These are phyloP conservation scores for Aspergillus melleus DNA, from an alignment of 2,329 filamentous ascomycete species.

Conservation along the genomic window DNA sequence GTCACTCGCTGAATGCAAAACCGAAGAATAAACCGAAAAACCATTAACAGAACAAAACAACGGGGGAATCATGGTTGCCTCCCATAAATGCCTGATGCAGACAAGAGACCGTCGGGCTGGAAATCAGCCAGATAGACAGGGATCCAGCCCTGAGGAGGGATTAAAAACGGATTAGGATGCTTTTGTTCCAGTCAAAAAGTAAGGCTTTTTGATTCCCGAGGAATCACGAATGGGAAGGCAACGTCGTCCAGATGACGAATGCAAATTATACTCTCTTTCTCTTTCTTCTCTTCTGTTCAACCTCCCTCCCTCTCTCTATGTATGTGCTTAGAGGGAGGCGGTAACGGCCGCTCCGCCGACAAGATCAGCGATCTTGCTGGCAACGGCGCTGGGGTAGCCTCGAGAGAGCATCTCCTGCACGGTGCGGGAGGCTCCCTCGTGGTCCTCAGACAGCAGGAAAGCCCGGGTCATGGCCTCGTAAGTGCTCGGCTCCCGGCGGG, in stretches of 20 bases:
- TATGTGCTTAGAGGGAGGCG: slow-evolving; percentile 23
- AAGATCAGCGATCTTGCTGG: slow-evolving; percentile 89
- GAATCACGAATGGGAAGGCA: slow-evolving; percentile 11
- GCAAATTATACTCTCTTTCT: background rate
- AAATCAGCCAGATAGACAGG: slow-evolving; percentile 27
- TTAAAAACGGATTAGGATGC: slow-evolving; percentile 18
- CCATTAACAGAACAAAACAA: slow-evolving; percentile 14
- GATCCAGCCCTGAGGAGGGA: slow-evolving; percentile 36
- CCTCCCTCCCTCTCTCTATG: background rate
- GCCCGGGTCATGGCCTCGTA: slow-evolving; percentile 98
- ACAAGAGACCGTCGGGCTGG: slow-evolving; percentile 23
- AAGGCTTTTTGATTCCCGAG: background rate
- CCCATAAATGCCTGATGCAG: slow-evolving; percentile 22
- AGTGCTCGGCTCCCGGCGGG: slow-evolving; percentile 90
- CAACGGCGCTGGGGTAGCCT: slow-evolving; percentile 87
- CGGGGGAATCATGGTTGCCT: slow-evolving; percentile 20
- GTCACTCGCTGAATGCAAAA: slow-evolving; percentile 25
- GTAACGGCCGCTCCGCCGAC: slow-evolving; percentile 54
- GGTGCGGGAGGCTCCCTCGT: slow-evolving; percentile 71
- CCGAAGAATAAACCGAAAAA: slow-evolving; percentile 2
- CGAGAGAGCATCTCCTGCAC: slow-evolving; percentile 88
- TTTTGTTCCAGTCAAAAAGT: slow-evolving; percentile 8
- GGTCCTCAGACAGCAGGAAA: slow-evolving; percentile 80
- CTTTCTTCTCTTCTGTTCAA: background rate
- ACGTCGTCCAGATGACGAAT: slow-evolving; percentile 7